A percentile compares a stretch with the other conserved stretches of the same genome.
phyloP scores from a whole-genome alignment of 768 basidiomycete genomes.

The Serendipita indica region DNA sequence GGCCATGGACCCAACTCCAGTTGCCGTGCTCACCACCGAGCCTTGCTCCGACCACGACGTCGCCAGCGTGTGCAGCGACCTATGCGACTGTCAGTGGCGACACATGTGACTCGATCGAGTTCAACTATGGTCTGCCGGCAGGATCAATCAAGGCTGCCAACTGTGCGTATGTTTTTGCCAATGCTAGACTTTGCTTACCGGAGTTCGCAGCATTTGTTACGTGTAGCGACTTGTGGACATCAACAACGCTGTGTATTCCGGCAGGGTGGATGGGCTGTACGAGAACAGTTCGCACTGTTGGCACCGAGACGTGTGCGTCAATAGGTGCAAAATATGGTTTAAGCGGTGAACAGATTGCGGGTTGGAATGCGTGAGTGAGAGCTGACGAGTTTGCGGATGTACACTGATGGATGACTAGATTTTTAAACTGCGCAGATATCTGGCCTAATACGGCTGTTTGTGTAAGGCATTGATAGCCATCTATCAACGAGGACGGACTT shows the following conservation, averaged over 20 bases:
- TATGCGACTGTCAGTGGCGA: neutral
- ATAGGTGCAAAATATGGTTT: neutral
- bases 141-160: neutral
- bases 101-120: neutral
- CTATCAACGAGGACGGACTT: too few relatives aligned
- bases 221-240: neutral
- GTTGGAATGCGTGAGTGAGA: neutral
- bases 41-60: neutral
- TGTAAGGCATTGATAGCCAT: neutral
- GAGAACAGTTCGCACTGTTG: neutral
- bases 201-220: neutral
- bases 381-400: neutral
- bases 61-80: neutral
- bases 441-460: constrained; percentile 3
- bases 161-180: too few relatives aligned
- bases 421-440: constrained; percentile 1
- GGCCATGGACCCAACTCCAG: too few relatives aligned
- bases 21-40: too few relatives aligned
- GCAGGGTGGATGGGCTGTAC: neutral
- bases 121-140: neutral
- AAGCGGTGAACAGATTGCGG: neutral
- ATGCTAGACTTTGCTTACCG: too few relatives aligned
- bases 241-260: neutral
- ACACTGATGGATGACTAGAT: neutral
- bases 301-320: neutral